These are phyloP conservation scores for Herpetomonas tarakana DNA, from an alignment of 208 protist species.

Conservation along the genomic window DNA sequence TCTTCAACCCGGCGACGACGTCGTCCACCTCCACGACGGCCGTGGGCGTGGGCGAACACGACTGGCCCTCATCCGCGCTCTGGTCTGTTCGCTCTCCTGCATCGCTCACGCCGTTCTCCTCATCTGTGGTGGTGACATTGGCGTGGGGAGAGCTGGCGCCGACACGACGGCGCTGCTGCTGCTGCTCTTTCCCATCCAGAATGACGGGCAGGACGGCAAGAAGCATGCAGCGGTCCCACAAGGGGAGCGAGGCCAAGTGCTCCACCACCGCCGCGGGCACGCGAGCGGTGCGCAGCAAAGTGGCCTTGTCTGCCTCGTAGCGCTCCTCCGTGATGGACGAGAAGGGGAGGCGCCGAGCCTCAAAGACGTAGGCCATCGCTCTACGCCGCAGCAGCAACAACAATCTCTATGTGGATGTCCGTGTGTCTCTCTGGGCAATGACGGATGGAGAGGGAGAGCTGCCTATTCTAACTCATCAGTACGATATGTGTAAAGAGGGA, in stretches of 20 bases:
- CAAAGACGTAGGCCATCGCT: slow-evolving; percentile 71
- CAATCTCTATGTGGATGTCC: no score
- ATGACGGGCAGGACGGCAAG: slow-evolving; percentile 48
- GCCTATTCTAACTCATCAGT: no score
- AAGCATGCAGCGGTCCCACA: slow-evolving; percentile 66
- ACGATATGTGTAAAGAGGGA: no score
- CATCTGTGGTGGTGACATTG: neutral
- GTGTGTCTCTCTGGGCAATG: no score
- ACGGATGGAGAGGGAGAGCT: no score
- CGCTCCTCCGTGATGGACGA: slow-evolving; percentile 19
- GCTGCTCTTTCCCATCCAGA: slow-evolving; percentile 1
- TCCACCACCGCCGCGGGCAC: neutral
- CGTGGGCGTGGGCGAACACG: neutral
- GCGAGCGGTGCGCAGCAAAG: slow-evolving; percentile 1
- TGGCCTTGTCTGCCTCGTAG: neutral
- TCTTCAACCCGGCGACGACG: slow-evolving; percentile 27
- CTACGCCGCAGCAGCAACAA: neutral
- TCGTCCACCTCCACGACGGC: slow-evolving; percentile 11
- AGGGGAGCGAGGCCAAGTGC: slow-evolving; percentile 26
- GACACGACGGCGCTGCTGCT: neutral
- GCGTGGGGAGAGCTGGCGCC: neutral
- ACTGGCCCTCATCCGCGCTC: neutral
- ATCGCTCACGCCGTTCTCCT: neutral
- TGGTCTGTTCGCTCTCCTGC: neutral
- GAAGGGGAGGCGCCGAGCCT: slow-evolving; percentile 63